phyloP scores from a whole-genome alignment of 495 filamentous ascomycete genomes.

The Arthonia radiata region DNA sequence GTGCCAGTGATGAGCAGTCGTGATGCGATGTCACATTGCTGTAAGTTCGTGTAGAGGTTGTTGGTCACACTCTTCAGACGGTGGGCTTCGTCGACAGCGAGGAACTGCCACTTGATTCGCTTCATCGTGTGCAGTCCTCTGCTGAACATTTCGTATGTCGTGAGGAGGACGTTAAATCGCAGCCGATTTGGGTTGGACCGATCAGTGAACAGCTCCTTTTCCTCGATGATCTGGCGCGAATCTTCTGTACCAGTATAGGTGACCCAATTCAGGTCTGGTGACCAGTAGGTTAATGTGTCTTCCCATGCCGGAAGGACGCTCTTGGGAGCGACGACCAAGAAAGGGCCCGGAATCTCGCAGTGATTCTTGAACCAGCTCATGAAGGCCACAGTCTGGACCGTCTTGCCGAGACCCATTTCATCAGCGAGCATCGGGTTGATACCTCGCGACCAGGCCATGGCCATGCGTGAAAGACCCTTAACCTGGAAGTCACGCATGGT shows the following conservation, averaged over 20 bases:
- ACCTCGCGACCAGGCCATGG: conserved; percentile 74
- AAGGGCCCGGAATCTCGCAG: conserved; percentile 71
- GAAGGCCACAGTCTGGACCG: conserved; percentile 89
- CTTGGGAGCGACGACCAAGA: conserved; percentile 81
- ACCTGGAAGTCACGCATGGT: conserved; percentile 84
- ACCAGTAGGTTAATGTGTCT: conserved; percentile 91
- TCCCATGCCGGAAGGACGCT: conserved; percentile 96
- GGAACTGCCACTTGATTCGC: conserved; percentile 87
- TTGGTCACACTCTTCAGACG: conserved; percentile 90
- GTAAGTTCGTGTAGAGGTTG: conserved; percentile 63
- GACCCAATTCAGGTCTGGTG: conserved; percentile 89
- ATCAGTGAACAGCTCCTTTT: conserved; percentile 69
- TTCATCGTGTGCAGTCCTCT: conserved; percentile 31
- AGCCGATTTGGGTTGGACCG: conserved; percentile 57
- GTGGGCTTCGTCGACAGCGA: conserved; percentile 91
- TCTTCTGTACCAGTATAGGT: conserved; percentile 77
- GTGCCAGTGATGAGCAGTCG: conserved; percentile 90
- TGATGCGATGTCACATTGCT: conserved; percentile 61
- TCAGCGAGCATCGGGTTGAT: conserved; percentile 93
- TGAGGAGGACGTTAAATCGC: conserved; percentile 88
- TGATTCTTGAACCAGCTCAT: conserved; percentile 96
- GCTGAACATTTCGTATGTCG: conserved; percentile 73
- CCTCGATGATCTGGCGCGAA: conserved; percentile 55
- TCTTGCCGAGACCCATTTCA: conserved; percentile 97
- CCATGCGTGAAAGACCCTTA: conserved; percentile 79